Evolutionary conservation across 495 filamentous ascomycete species (phyloP), one percentile per base, ranked within the genome.

Genomic region (Xylaria scruposa): DNA sequence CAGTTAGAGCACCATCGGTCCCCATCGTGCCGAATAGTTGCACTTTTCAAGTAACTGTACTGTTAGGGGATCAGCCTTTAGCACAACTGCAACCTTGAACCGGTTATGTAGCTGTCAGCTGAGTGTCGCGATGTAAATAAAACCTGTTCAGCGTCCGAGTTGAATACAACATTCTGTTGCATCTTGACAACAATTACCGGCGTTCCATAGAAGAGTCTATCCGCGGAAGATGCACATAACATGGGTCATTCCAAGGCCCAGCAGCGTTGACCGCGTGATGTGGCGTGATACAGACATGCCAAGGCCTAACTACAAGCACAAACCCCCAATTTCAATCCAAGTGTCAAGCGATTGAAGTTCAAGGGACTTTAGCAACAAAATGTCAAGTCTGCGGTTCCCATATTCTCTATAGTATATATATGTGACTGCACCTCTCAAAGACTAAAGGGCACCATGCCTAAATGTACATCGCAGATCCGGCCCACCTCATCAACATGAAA

Each of bases 341-440:
- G 26, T 17, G 40, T 53, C n/a, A 8, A 47, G 6, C 1, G 42
- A 7, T 36, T 38, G 38, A 17, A 8, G 13, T 29, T 4, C 61
- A 64, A 46, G 13, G 47, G 10, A 42, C 2, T 63, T 19, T 7
- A 42, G n/a, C 5, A 40, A 8, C 2, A 44, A 36, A 42, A 17
- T 31, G 12, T 44, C 9, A 24, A 26, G 44, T 44, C 13, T 49
- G 3, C 15, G 7, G 1, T n/a, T 5, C 26, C 13, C 12, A 21
- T 38, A 7, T 31, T 67, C 19, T 40, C 19, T 4, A 8, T 5
- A n/a, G 62, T 67, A 67, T 67, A 67, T 67, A 67, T 67, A 67
- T 36, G 13, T 53, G 19, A n/a, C 15, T n/a, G 0, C 1, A 38
- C 7, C 17, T 21, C 24, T 21, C 46, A 4, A 51, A 2, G 3